These are phyloP conservation scores for Populus euphratica DNA, from an alignment of 345 rosid genomes.

Conservation along the genomic window DNA sequence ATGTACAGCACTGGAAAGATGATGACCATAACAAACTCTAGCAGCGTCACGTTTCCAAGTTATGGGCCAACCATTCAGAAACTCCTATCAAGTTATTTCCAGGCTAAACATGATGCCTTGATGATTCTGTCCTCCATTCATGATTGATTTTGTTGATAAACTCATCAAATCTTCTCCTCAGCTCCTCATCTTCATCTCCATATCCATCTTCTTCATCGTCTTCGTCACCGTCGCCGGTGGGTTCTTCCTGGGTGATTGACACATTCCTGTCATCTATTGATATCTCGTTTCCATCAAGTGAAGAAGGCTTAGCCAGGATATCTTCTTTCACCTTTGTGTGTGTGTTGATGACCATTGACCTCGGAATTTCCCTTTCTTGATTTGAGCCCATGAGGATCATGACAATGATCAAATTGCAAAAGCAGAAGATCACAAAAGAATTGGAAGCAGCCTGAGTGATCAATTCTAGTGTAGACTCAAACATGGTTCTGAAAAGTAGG, in stretches of 20 bases:
- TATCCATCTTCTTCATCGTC: background rate
- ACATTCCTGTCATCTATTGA: background rate
- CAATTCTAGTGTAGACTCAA: conserved; percentile 31
- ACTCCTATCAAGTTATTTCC: background rate
- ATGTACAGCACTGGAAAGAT: background rate
- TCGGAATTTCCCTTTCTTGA: conserved; percentile 9
- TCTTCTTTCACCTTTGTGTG: background rate
- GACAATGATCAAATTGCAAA: conserved; percentile 45
- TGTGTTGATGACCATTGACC: background rate
- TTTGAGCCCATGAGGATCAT: conserved; percentile 39
- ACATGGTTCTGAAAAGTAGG: conserved; percentile 15
- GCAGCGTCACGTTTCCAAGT: background rate
- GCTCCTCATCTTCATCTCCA: conserved; percentile 33
- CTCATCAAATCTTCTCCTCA: conserved; percentile 57
- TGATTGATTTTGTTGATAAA: conserved; percentile 52
- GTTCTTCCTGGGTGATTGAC: background rate
- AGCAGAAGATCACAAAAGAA: conserved; percentile 44
- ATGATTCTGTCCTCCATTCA: conserved; percentile 53
- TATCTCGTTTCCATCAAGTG: background rate
- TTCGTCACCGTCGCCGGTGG: background rate
- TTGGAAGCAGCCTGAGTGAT: conserved; percentile 40
- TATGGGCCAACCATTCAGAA: background rate
- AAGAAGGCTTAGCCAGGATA: background rate
- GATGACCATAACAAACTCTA: background rate
- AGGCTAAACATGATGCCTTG: conserved; percentile 6